A percentile compares a stretch with the other conserved stretches of the same genome.
Evolutionary conservation across 2,329 filamentous ascomycete genomes (phyloP).

Genomic region (Talaromyces verruculosus): DNA sequence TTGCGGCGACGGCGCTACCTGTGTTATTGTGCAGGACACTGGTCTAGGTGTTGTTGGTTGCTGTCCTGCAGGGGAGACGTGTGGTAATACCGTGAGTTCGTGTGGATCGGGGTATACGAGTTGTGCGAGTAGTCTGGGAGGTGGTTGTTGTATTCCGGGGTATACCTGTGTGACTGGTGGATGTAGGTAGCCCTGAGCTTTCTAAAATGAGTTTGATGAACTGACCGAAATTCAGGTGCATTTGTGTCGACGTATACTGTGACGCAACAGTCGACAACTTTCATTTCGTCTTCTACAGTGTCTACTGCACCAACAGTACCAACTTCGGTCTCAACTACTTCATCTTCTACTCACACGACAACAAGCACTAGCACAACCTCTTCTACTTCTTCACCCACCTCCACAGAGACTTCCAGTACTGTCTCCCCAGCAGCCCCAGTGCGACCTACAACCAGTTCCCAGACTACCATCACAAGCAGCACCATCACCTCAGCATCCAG

Average conservation of each 20-base stretch:
- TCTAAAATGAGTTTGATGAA: not conserved
- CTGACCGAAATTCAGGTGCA: constrained; percentile 29
- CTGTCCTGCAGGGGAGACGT: constrained; percentile 56
- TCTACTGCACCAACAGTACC: constrained; percentile 31
- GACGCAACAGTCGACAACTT: constrained; percentile 34
- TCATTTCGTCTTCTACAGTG: constrained; percentile 37
- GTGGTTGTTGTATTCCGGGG: constrained; percentile 63
- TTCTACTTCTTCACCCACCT: constrained; percentile 35
- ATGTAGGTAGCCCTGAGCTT: constrained; percentile 41
- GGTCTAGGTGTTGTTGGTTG: constrained; percentile 60
- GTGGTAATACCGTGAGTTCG: constrained; percentile 51
- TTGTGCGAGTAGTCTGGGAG: constrained; percentile 56
- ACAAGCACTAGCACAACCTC: constrained; percentile 35
- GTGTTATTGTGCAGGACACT: constrained; percentile 54
- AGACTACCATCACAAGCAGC: constrained; percentile 29
- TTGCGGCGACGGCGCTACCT: constrained; percentile 55
- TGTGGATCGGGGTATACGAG: constrained; percentile 56
- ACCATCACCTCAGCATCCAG: constrained; percentile 20
- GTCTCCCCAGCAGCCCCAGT: constrained; percentile 37
- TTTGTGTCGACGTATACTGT: constrained; percentile 39
- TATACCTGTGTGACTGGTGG: constrained; percentile 58
- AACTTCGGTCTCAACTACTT: constrained; percentile 23
- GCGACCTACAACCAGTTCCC: constrained; percentile 42
- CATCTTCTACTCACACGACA: constrained; percentile 22
- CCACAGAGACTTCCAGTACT: constrained; percentile 38